Conservation (phyloP, 208 protist genomes). For the Novymonas esmeraldas region DNA sequence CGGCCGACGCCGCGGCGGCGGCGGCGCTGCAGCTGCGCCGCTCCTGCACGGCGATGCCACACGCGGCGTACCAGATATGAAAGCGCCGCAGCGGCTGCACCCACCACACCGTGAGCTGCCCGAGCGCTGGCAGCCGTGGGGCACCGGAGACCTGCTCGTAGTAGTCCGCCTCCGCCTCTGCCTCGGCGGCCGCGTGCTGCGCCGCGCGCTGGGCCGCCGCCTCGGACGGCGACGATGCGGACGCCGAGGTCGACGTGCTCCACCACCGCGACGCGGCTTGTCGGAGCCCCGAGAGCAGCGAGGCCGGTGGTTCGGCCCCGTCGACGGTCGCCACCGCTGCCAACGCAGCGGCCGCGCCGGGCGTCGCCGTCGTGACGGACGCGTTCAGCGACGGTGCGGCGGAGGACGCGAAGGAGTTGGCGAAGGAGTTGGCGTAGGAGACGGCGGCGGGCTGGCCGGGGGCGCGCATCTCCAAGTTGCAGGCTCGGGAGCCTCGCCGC, state of each 20-base stretch:
- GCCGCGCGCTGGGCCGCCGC: conserved; percentile 2
- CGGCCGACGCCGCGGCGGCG: neutral
- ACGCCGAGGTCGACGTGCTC: conserved; percentile 10
- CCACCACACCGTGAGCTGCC: conserved; percentile 53
- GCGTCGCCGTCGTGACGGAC: conserved; percentile 15
- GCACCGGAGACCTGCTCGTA: conserved; percentile 48
- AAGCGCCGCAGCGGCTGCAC: conserved; percentile 38
- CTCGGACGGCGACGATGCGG: neutral
- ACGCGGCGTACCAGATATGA: conserved; percentile 16
- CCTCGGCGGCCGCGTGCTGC: conserved; percentile 27
- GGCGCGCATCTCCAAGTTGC: conserved; percentile 22
- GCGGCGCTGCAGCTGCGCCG: neutral
- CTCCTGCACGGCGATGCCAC: conserved; percentile 4
- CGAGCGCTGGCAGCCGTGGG: conserved; percentile 27
- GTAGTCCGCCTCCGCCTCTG: conserved; percentile 65
- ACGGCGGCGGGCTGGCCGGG: conserved; percentile 12
- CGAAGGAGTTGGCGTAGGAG: neutral
- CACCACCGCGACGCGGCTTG: conserved; percentile 25
- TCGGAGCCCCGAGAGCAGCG: conserved; percentile 22
- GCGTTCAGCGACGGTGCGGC: conserved; percentile 7
- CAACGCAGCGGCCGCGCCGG: neutral
- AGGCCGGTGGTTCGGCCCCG: neutral
- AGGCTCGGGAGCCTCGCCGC: conserved; percentile 17
- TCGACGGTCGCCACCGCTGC: neutral
- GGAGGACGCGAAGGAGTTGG: neutral